Evolutionary conservation across 2,329 filamentous ascomycete genomes (phyloP).

Genomic region (Dothideomycetes sp.): DNA sequence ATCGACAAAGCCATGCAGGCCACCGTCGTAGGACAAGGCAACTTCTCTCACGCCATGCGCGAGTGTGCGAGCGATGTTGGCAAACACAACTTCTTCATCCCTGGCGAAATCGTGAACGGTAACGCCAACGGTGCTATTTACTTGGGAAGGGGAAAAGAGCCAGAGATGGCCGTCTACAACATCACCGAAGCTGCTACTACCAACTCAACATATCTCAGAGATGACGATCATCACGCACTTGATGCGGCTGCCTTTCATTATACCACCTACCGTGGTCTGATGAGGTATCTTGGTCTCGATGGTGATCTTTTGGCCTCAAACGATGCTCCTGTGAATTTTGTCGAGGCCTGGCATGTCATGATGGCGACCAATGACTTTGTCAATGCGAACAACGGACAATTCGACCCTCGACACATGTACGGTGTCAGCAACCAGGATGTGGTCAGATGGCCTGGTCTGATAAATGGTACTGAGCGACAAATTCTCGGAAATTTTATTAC

Average conservation of each 20-base stretch:
- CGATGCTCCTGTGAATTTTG: constrained; percentile 40
- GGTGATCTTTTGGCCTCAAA: constrained; percentile 38
- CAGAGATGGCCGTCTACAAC: constrained; percentile 39
- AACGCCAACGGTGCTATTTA: constrained; percentile 51
- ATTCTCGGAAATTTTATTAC: constrained; percentile 48
- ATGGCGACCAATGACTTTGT: constrained; percentile 48
- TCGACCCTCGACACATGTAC: constrained; percentile 55
- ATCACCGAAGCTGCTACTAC: constrained; percentile 39
- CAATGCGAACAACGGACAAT: constrained; percentile 49
- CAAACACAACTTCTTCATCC: constrained; percentile 54
- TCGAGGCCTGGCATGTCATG: constrained; percentile 44
- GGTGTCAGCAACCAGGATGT: constrained; percentile 57
- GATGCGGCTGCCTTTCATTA: constrained; percentile 55
- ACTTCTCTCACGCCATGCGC: constrained; percentile 46
- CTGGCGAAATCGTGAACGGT: constrained; percentile 53
- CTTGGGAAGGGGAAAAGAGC: constrained; percentile 50
- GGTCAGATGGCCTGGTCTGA: constrained; percentile 51
- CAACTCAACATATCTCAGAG: constrained; percentile 41
- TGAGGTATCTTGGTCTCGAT: constrained; percentile 49
- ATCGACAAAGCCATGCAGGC: constrained; percentile 57
- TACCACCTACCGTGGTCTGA: constrained; percentile 51
- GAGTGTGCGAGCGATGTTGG: constrained; percentile 45
- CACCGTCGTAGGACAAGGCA: constrained; percentile 49
- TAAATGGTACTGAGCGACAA: constrained; percentile 46
- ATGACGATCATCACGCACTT: constrained; percentile 40